Conservation (phyloP, 805 yeast genomes). For the Zygoascus tannicola region DNA sequence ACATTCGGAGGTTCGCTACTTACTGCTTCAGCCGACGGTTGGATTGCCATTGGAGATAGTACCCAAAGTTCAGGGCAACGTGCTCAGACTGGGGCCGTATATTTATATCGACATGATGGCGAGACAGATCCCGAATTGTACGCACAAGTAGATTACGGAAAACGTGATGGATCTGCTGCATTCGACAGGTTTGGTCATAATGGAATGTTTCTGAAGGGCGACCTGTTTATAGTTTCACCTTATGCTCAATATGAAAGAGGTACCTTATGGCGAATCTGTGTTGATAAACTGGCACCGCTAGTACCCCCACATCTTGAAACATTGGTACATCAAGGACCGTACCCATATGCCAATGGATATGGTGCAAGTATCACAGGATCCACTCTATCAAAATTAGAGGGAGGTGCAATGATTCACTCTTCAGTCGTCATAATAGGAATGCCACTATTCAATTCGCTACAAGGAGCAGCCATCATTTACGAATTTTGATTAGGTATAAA, state of each 20-base stretch:
- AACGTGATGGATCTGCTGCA: slow-evolving; percentile 9
- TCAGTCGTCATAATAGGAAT: slow-evolving; percentile 17
- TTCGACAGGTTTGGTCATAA: slow-evolving; percentile 30
- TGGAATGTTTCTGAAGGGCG: slow-evolving; percentile 19
- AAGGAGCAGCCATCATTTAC: slow-evolving; percentile 16
- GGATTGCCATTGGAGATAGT: slow-evolving; percentile 28
- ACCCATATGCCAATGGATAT: slow-evolving; percentile 31
- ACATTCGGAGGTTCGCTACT: slow-evolving; percentile 23
- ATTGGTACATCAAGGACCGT: slow-evolving; percentile 23
- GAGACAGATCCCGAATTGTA: slow-evolving; percentile 10
- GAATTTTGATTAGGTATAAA: slow-evolving; percentile 8
- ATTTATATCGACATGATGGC: slow-evolving; percentile 25
- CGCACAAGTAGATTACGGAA: slow-evolving; percentile 8
- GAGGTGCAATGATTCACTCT: slow-evolving; percentile 10
- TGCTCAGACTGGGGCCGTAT: slow-evolving; percentile 35
- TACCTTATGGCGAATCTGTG: slow-evolving; percentile 36
- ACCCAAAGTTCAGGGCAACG: slow-evolving; percentile 21
- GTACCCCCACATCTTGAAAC: slow-evolving; percentile 5
- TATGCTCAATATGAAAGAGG: slow-evolving; percentile 36
- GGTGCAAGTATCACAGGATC: slow-evolving; percentile 35
- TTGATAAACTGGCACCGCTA: slow-evolving; percentile 19
- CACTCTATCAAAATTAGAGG: too few species aligned
- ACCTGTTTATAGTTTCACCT: slow-evolving; percentile 36
- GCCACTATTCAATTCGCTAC: slow-evolving; percentile 18
- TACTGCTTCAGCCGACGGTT: slow-evolving; percentile 18